Percentiles rank a stretch among this genome's conserved stretches.
These are phyloP conservation scores for Linderniella brevidens DNA, from an alignment of 257 asterid species.

Conservation along the genomic window DNA sequence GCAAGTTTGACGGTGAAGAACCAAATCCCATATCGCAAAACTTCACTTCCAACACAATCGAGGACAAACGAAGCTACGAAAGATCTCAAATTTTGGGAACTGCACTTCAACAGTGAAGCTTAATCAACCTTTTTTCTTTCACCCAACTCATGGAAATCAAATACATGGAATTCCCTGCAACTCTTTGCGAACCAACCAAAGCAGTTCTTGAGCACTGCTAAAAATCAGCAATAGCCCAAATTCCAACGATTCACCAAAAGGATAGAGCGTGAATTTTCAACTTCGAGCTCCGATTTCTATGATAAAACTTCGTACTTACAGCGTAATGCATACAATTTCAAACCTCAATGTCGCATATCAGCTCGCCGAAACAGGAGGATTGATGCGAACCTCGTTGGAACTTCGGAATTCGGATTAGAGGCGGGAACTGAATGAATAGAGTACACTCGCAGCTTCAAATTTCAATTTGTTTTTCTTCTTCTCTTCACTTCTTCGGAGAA, in stretches of 20 bases:
- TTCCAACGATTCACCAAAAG: constrained; percentile 18
- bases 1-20: too few species aligned
- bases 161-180: constrained; percentile 24
- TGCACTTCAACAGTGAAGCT: constrained; percentile 13
- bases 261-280: constrained; percentile 37
- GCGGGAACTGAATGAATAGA: constrained; percentile 5
- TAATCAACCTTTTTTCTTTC: constrained; percentile 19
- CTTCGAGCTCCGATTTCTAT: constrained; percentile 31
- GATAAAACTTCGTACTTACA: constrained; percentile 20
- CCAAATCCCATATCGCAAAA: not conserved
- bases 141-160: constrained; percentile 18
- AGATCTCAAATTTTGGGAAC: constrained; percentile 9
- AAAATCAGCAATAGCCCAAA: constrained; percentile 19
- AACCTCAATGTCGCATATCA: constrained; percentile 22
- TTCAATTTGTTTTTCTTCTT: constrained; percentile 13
- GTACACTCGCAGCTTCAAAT: constrained; percentile 12
- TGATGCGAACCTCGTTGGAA: constrained; percentile 27
- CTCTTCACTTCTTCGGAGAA: constrained; percentile 33
- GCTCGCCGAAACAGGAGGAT: constrained; percentile 13
- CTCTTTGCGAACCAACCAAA: constrained; percentile 33
- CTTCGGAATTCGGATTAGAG: constrained; percentile 31
- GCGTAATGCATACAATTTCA: constrained; percentile 26
- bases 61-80: too few species aligned
- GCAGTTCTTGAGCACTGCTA: constrained; percentile 7
- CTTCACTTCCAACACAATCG: too few species aligned